Evolutionary conservation across 192 early-diverging fungal genomes (phyloP).

Genomic region (Mortierella claussenii): DNA sequence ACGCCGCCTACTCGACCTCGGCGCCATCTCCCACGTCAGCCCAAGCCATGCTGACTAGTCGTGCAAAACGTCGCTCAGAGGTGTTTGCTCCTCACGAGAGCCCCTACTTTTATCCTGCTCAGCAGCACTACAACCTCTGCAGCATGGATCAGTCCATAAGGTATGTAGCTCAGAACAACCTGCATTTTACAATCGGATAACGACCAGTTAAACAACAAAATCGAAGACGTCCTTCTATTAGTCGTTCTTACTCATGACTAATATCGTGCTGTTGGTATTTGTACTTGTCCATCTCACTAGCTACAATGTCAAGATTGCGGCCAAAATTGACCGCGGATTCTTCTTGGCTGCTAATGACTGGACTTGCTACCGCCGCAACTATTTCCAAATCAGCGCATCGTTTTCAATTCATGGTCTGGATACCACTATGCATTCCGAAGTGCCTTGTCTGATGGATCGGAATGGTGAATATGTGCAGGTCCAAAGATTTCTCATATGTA

Average conservation of each 20-base stretch:
- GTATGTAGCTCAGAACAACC: constrained; percentile 30
- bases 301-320: constrained; percentile 67
- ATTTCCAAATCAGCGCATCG: constrained; percentile 84
- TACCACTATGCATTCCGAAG: constrained; percentile 55
- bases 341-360: constrained; percentile 89
- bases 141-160: constrained; percentile 68
- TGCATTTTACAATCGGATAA: too few species aligned
- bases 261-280: neutral
- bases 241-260: neutral
- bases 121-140: constrained; percentile 72
- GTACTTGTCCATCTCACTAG: constrained; percentile 27
- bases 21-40: constrained; percentile 27
- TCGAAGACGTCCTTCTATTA: too few species aligned
- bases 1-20: constrained; percentile 15
- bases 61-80: constrained; percentile 30
- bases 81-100: constrained; percentile 63
- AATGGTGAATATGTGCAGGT: constrained; percentile 67
- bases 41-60: neutral
- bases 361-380: constrained; percentile 97
- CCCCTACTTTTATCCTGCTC: constrained; percentile 76
- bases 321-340: constrained; percentile 94
- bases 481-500: constrained; percentile 76
- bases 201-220: too few species aligned
- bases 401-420: constrained; percentile 66
- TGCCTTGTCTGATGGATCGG: constrained; percentile 74